Evolutionary conservation across 768 basidiomycete species (phyloP).

Genomic region (Boletus insuetus): DNA sequence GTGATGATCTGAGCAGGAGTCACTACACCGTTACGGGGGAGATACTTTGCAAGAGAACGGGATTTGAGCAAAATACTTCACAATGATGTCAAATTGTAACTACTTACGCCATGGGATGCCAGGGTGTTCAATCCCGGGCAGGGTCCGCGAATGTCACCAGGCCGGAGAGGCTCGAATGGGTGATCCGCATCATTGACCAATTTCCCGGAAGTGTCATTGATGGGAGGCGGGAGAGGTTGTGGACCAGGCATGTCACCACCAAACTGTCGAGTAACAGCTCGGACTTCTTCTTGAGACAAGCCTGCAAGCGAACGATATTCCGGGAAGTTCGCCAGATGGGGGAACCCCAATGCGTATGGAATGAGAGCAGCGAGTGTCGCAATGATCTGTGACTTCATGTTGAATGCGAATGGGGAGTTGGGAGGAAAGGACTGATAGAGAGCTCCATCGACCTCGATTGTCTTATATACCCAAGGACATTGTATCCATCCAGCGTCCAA

Average conservation of each 20-base stretch:
- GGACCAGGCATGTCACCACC: constrained; percentile 11
- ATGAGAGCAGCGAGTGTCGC: neutral
- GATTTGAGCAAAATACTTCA: neutral
- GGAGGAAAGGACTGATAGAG: too few relatives aligned
- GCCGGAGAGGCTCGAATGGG: constrained; percentile 4
- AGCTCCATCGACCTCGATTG: too few relatives aligned
- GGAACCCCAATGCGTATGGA: constrained; percentile 1
- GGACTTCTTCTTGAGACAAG: constrained; percentile 15
- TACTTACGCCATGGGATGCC: constrained; percentile 20
- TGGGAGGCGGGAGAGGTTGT: constrained; percentile 9
- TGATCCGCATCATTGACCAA: constrained; percentile 5
- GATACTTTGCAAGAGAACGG: constrained; percentile 7
- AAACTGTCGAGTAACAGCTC: constrained; percentile 6
- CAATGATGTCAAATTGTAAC: neutral
- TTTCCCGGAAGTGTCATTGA: constrained; percentile 22
- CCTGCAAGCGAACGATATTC: constrained; percentile 18
- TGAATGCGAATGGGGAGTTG: too few relatives aligned
- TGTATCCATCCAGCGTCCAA: too few relatives aligned
- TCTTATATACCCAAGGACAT: too few relatives aligned
- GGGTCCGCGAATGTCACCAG: constrained; percentile 20
- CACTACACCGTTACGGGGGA: constrained; percentile 12
- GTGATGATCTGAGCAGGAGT: constrained; percentile 22
- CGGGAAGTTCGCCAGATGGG: constrained; percentile 8
- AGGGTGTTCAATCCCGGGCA: constrained; percentile 23
- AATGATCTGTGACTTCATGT: neutral